Conservation (phyloP, 257 asterid genomes). For the Solanum medicagineum region DNA sequence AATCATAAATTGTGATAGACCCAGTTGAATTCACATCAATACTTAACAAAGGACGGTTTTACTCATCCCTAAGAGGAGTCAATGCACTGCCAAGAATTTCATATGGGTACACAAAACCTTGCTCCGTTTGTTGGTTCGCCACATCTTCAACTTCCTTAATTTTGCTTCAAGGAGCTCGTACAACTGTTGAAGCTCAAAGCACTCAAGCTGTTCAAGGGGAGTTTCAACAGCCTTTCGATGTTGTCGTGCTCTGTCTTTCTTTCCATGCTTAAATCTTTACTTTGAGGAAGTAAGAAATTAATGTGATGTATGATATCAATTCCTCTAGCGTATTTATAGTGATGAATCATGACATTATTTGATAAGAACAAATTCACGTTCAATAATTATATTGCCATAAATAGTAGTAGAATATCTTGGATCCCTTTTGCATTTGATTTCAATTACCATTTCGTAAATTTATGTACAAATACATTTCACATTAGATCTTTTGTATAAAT, state of each 20-base stretch:
- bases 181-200: neutral
- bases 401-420: neutral
- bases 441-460: no score
- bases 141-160: neutral
- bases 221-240: neutral
- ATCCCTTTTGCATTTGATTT: neutral
- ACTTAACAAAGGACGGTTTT: neutral
- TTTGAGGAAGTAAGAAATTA: neutral
- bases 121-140: neutral
- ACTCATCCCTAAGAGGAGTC: neutral
- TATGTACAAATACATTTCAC: no score
- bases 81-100: neutral
- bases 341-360: no score
- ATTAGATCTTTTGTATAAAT: neutral
- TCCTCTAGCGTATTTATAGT: no score
- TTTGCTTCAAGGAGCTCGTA: neutral
- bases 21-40: neutral
- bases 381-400: neutral
- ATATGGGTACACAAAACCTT: neutral
- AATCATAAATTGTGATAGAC: no score
- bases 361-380: neutral
- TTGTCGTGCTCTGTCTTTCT: neutral
- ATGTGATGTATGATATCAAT: neutral
- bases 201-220: neutral
- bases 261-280: no score